These are phyloP conservation scores for Borealophlyctis nickersoniae DNA, from an alignment of 192 early-diverging fungal genomes.

Conservation along the genomic window DNA sequence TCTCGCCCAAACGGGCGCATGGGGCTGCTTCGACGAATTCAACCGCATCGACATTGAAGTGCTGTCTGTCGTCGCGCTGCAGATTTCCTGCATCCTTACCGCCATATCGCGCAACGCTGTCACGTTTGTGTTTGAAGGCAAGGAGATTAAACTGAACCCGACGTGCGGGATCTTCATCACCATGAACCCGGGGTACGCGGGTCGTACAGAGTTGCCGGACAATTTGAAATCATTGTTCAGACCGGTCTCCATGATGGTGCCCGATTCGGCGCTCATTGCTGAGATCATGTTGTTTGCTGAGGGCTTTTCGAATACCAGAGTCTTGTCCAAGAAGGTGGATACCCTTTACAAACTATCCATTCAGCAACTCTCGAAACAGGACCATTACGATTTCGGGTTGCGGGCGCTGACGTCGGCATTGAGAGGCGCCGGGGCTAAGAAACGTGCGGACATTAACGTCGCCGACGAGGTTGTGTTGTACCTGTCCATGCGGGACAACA, in stretches of 20 bases:
- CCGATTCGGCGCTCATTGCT: slow-evolving; percentile 58
- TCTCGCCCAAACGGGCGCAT: slow-evolving; percentile 58
- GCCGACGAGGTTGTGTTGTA: slow-evolving; percentile 55
- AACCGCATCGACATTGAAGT: slow-evolving; percentile 67
- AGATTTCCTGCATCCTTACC: slow-evolving; percentile 53
- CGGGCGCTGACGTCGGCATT: slow-evolving; percentile 52
- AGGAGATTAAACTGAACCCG: slow-evolving; percentile 52
- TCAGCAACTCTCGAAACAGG: slow-evolving; percentile 63
- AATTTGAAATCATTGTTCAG: slow-evolving; percentile 58
- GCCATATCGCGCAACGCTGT: slow-evolving; percentile 48
- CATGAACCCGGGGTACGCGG: slow-evolving; percentile 61
- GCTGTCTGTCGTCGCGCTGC: slow-evolving; percentile 54
- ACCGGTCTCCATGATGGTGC: slow-evolving; percentile 64
- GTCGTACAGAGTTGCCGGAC: slow-evolving; percentile 55
- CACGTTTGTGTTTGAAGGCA: slow-evolving; percentile 57
- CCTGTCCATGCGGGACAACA: slow-evolving; percentile 53
- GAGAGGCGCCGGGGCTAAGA: slow-evolving; percentile 44
- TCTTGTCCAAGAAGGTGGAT: slow-evolving; percentile 55
- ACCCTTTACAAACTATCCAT: slow-evolving; percentile 57
- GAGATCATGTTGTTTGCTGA: slow-evolving; percentile 67
- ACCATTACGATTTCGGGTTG: slow-evolving; percentile 61
- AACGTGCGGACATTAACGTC: slow-evolving; percentile 43
- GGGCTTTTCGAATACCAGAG: slow-evolving; percentile 56
- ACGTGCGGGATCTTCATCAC: slow-evolving; percentile 58
- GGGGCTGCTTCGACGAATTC: slow-evolving; percentile 68